phyloP scores from a whole-genome alignment of 768 basidiomycete genomes.

The Omphalotus guepiniiformis region DNA sequence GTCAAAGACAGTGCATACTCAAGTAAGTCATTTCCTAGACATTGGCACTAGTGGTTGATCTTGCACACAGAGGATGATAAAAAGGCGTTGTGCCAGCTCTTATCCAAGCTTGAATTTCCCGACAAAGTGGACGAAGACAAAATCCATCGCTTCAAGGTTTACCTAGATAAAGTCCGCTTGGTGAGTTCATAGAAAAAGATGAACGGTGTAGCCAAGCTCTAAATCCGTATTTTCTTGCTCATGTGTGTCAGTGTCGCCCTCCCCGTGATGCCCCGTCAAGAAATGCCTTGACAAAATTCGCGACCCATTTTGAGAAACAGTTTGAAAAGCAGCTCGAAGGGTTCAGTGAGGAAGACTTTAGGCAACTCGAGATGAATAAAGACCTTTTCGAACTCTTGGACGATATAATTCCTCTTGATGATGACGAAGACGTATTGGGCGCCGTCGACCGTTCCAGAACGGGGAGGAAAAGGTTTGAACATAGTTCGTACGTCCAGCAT shows the following conservation, averaged over 20 bases:
- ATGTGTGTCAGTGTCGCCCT: not conserved
- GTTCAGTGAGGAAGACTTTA: not conserved
- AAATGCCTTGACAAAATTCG: constrained; percentile 6
- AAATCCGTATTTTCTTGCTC: no score
- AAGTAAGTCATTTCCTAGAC: constrained; percentile 38
- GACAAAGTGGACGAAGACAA: constrained; percentile 66
- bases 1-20: constrained; percentile 44
- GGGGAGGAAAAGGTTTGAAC: constrained; percentile 45
- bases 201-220: not conserved
- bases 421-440: constrained; percentile 44
- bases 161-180: constrained; percentile 54
- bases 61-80: constrained; percentile 54
- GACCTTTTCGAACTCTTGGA: constrained; percentile 70
- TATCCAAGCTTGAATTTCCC: constrained; percentile 65
- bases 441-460: constrained; percentile 36
- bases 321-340: constrained; percentile 6
- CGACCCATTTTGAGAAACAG: not conserved
- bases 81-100: constrained; percentile 59
- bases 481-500: not conserved
- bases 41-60: not conserved
- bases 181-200: constrained; percentile 35
- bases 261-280: not conserved
- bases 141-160: constrained; percentile 55
- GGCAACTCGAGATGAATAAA: constrained; percentile 54
- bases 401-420: constrained; percentile 64